phyloP scores from a whole-genome alignment of 2,329 filamentous ascomycete species.

The Ascochyta lentis region DNA sequence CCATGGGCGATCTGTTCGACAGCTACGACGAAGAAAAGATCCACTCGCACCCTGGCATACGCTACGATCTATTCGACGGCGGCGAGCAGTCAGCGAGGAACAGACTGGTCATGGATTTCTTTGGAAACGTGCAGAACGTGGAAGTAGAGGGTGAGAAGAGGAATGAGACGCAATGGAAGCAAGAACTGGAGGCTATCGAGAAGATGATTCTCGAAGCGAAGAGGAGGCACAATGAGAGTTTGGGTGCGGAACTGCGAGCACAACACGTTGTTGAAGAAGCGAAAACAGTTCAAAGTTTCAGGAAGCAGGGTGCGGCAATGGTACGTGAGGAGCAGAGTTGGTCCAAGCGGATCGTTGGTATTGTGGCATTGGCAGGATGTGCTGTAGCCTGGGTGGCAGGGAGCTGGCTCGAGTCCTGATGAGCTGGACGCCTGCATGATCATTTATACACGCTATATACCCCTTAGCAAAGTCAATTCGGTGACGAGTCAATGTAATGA shows the following conservation, averaged over 20 bases:
- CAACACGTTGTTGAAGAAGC: constrained; percentile 35
- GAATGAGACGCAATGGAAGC: constrained; percentile 58
- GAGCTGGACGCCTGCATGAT: background rate
- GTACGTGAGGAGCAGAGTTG: constrained; percentile 48
- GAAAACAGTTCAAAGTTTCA: constrained; percentile 24
- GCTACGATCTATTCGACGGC: constrained; percentile 93
- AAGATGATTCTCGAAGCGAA: constrained; percentile 63
- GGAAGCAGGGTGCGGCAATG: constrained; percentile 43
- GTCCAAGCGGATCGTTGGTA: constrained; percentile 50
- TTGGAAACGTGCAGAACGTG: constrained; percentile 96
- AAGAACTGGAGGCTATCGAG: constrained; percentile 79
- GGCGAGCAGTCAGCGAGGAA: constrained; percentile 78
- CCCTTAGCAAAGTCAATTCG: background rate
- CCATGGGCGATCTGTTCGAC: constrained; percentile 92
- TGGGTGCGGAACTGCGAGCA: constrained; percentile 27
- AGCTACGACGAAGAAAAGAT: constrained; percentile 96
- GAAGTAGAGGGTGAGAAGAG: constrained; percentile 72
- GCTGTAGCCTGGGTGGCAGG: constrained; percentile 51
- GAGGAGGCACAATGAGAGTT: constrained; percentile 48
- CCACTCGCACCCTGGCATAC: constrained; percentile 86
- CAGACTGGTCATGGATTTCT: constrained; percentile 92
- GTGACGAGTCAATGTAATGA: no score
- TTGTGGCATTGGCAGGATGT: constrained; percentile 48
- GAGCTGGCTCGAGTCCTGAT: constrained; percentile 47
- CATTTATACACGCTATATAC: constrained; percentile 11